phyloP scores from a whole-genome alignment of 805 yeast genomes.

The Limtongia smithiae region DNA sequence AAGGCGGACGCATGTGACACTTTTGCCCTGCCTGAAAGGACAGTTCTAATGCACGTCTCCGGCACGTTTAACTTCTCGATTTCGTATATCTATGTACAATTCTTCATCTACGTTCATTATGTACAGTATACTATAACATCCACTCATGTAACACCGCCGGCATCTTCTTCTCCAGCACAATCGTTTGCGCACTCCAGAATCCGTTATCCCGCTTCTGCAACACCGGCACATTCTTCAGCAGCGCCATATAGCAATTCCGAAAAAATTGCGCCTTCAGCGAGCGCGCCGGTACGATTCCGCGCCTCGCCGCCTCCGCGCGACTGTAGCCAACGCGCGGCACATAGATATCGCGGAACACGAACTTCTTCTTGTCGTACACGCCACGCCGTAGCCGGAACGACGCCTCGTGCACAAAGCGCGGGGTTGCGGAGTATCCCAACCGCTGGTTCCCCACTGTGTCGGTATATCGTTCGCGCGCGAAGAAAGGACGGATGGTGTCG shows the following conservation, averaged over 20 bases:
- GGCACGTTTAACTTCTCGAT: too few relatives aligned
- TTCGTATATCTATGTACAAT: too few relatives aligned
- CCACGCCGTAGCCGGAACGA: not conserved
- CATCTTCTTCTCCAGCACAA: not conserved
- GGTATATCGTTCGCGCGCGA: not conserved
- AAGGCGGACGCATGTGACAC: too few relatives aligned
- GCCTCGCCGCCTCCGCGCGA: not conserved
- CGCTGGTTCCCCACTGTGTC: not conserved
- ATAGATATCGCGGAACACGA: not conserved
- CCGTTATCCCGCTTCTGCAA: not conserved
- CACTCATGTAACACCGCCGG: slow-evolving; percentile 4
- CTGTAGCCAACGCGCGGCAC: not conserved
- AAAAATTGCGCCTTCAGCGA: not conserved
- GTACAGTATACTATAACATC: slow-evolving; percentile 9
- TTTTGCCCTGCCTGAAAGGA: too few relatives aligned
- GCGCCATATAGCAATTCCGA: slow-evolving; percentile 1
- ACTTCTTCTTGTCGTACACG: not conserved
- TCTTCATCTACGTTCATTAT: not conserved
- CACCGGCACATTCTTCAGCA: not conserved
- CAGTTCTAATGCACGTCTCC: too few relatives aligned
- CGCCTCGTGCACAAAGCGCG: not conserved
- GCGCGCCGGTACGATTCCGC: not conserved
- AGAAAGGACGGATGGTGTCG: not conserved
- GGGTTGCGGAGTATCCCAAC: not conserved
- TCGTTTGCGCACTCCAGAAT: slow-evolving; percentile 2